Evolutionary conservation across 768 basidiomycete genomes (phyloP), one percentile per base, ranked within the genome.

Genomic region (Boletus speciosus): DNA sequence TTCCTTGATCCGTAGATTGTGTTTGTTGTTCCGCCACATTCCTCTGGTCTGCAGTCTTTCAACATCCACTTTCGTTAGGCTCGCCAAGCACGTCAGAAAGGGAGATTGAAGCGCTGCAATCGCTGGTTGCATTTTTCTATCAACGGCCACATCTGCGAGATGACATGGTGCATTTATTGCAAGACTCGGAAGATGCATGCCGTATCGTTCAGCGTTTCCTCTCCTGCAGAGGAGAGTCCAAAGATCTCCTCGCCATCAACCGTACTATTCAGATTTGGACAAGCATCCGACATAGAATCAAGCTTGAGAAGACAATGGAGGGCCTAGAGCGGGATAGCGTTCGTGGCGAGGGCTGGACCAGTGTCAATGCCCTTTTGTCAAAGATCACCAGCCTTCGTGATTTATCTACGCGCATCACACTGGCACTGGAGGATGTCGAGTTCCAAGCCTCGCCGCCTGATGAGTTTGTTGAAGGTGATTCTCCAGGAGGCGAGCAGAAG

Each of bases 201-300:
- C 86, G 93, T 12, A 81, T 91, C 42, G 80, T 90, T 15, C 93
- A 95, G 61, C 83, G 81, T 56, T 87, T 94, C 60, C 68, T 85
- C 3, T 76, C 89, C 12, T 80, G 86, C 2, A 81, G 84, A 51
- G 90, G 88, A 27, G 81, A 82, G 51, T 68, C 80, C 19, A 76
- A 68, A 46, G 93, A 93, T 62, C 75, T 95, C 27, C 67, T 82
- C 11, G 73, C 83, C 2, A 79, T 95, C 38, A 80, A 80, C 56
- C 72, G 75, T 21, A 84, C 88, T 5, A 82, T 91, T 52, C 72
- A 71, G 5, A 69, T 75, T 15, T 92, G 90, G 87, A 58, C 71
- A 9, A 64, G 64, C 16, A 79, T 93, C 49, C 72, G 72, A 59
- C 65, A 69, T 34, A 76, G 80, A 36, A 71, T 89, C 25, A 64